Conservation (phyloP, 345 rosid species). For the Ricinus communis region DNA sequence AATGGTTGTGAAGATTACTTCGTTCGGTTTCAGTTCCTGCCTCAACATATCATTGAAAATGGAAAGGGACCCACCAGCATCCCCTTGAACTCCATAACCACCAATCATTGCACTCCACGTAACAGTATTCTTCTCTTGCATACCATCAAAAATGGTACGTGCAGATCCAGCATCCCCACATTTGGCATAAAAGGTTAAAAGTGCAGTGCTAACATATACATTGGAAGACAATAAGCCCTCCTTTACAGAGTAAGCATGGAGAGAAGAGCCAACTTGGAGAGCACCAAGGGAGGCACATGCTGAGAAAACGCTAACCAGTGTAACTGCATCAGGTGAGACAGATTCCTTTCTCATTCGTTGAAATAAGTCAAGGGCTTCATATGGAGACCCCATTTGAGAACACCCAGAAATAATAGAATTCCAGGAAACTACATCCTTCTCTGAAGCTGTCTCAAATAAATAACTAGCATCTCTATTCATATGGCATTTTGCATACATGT, state of each 20-base stretch:
- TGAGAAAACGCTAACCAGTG: conserved; percentile 43
- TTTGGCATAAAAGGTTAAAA: conserved; percentile 31
- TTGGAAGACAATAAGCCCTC: conserved; percentile 18
- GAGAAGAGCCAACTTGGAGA: conserved; percentile 48
- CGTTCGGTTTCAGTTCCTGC: conserved; percentile 29
- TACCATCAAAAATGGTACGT: conserved; percentile 25
- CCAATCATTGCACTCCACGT: conserved; percentile 38
- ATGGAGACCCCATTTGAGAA: conserved; percentile 42
- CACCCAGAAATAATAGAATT: conserved; percentile 51
- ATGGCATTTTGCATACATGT: conserved; percentile 55
- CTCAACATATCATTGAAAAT: conserved; percentile 26
- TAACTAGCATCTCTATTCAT: conserved; percentile 31
- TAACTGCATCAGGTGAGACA: conserved; percentile 46
- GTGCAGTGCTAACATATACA: conserved; percentile 26
- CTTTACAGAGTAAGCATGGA: conserved; percentile 63
- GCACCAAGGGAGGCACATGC: conserved; percentile 54
- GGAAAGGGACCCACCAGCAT: conserved; percentile 18
- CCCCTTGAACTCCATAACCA: conserved; percentile 32
- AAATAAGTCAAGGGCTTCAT: conserved; percentile 48
- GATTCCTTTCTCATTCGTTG: conserved; percentile 44
- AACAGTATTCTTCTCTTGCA: conserved; percentile 23
- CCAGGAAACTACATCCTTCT: conserved; percentile 58
- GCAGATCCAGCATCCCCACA: conserved; percentile 30
- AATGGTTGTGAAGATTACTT: conserved; percentile 28
- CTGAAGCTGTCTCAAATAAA: conserved; percentile 38